A percentile compares a stretch with the other conserved stretches of the same genome.
These are phyloP conservation scores for Hyphopichia khmerensis DNA, from an alignment of 1,139 yeast species.

Conservation along the genomic window DNA sequence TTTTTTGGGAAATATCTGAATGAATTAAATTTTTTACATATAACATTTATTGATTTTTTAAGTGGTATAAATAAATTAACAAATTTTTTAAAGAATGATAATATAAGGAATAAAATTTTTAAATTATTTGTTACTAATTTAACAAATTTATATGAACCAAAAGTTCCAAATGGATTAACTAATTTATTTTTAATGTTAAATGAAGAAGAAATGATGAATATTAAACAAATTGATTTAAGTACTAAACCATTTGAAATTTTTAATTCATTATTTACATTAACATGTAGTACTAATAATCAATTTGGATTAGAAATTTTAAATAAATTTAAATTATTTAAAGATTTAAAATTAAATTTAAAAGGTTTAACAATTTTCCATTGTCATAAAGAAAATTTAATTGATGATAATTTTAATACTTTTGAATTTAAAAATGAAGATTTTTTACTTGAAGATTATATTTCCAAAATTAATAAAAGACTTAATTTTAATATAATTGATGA, in stretches of 20 bases:
- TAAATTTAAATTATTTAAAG: slow-evolving; percentile 19
- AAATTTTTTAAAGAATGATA: slow-evolving; percentile 21
- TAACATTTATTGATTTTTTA: slow-evolving; percentile 31
- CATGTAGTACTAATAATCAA: slow-evolving; percentile 34
- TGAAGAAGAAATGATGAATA: slow-evolving; percentile 24
- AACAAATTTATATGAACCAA: slow-evolving; percentile 24
- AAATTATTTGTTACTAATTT: slow-evolving; percentile 31
- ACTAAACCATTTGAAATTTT: slow-evolving; percentile 20
- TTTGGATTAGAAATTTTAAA: slow-evolving; percentile 30
- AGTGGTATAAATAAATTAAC: slow-evolving; percentile 26
- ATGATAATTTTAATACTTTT: slow-evolving; percentile 4
- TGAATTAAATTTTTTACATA: slow-evolving; percentile 32
- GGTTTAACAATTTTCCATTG: slow-evolving; percentile 36
- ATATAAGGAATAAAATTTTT: slow-evolving; percentile 30
- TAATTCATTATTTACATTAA: slow-evolving; percentile 27
- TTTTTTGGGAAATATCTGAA: slow-evolving; percentile 26
- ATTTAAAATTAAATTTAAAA: slow-evolving; percentile 23
- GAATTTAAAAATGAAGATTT: slow-evolving; percentile 5
- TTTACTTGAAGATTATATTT: slow-evolving; percentile 11
- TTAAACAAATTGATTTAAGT: slow-evolving; percentile 20
- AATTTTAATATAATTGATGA: slow-evolving; percentile 19
- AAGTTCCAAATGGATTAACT: slow-evolving; percentile 27
- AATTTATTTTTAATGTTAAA: slow-evolving; percentile 35
- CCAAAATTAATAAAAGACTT: slow-evolving; percentile 20
- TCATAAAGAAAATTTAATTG: slow-evolving; percentile 22